Evolutionary conservation across 2,329 filamentous ascomycete genomes (phyloP).

Genomic region (Beauveria sp.): DNA sequence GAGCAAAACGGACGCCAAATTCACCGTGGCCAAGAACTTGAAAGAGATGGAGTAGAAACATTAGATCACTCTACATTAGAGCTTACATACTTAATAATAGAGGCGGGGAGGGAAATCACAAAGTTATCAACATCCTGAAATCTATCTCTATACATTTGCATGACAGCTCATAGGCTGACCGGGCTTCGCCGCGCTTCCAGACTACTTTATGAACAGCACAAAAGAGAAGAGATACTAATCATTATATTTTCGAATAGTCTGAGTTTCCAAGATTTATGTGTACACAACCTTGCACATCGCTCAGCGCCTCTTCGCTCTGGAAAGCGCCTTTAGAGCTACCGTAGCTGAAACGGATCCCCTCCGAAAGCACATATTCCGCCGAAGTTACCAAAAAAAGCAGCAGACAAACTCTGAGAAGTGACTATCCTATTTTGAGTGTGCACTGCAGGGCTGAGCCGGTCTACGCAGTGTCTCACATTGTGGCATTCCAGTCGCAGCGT

Average conservation of each 20-base stretch:
- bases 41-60: conserved; percentile 33
- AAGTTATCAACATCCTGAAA: too few relatives aligned
- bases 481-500: not conserved
- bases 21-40: conserved; percentile 52
- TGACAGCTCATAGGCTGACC: too few relatives aligned
- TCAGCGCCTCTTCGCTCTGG: not conserved
- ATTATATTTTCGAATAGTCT: too few relatives aligned
- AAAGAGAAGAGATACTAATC: too few relatives aligned
- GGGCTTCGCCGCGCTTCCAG: too few relatives aligned
- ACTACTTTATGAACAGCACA: too few relatives aligned
- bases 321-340: not conserved
- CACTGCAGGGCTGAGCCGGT: not conserved
- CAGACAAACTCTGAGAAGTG: not conserved
- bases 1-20: conserved; percentile 63
- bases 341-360: not conserved
- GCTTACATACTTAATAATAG: too few relatives aligned
- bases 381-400: not conserved
- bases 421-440: not conserved
- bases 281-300: not conserved
- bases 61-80: too few relatives aligned
- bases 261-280: too few relatives aligned
- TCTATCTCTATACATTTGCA: too few relatives aligned
- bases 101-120: too few relatives aligned
- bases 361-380: not conserved
- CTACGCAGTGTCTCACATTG: not conserved